Conservation (phyloP, 129 eudicot genomes). For the Arctium minus region DNA sequence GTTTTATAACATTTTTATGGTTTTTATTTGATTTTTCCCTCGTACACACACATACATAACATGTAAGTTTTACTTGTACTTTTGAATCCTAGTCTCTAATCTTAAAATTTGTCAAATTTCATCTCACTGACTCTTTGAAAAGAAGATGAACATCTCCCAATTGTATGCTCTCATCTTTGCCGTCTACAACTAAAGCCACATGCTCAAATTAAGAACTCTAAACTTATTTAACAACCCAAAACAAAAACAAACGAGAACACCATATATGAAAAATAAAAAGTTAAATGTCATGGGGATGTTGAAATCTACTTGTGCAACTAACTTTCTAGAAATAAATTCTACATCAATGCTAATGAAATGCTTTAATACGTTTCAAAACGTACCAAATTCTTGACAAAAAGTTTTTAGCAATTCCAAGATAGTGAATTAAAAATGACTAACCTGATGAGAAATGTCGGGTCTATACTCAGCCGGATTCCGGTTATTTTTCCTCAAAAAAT, state of each 20-base stretch:
- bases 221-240: background rate
- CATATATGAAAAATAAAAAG: background rate
- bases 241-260: background rate
- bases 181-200: background rate
- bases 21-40: background rate
- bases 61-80: too few species aligned
- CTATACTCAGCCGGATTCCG: slow-evolving; percentile 85
- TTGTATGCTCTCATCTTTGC: background rate
- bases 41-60: too few species aligned
- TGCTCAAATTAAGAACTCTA: background rate
- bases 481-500: slow-evolving; percentile 58
- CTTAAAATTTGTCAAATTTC: too few species aligned
- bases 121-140: too few species aligned
- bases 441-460: slow-evolving; percentile 99
- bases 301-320: background rate
- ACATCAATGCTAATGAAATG: background rate
- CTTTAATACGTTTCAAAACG: background rate
- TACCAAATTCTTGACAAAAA: background rate
- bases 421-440: slow-evolving; percentile 16
- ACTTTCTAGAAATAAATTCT: background rate
- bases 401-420: background rate
- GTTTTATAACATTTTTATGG: background rate
- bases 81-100: too few species aligned
- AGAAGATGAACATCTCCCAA: background rate
- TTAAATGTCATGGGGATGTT: background rate